A percentile compares a stretch with the other conserved stretches of the same genome.
phyloP scores from a whole-genome alignment of 805 yeast species.

The Candida argentea region DNA sequence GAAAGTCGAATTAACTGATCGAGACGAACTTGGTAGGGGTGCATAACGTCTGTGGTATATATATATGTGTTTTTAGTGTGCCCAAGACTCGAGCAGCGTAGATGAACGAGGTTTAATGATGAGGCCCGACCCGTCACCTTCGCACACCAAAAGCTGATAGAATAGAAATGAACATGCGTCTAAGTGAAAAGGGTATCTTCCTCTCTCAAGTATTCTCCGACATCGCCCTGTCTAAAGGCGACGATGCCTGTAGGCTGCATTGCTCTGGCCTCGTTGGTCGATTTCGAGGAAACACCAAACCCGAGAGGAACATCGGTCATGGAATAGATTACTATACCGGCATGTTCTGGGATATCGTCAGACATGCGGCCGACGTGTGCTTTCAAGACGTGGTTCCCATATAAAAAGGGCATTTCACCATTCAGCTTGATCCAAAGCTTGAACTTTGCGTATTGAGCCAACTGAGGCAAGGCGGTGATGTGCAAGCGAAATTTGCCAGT shows the following conservation, averaged over 20 bases:
- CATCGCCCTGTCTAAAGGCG: slow-evolving; percentile 94
- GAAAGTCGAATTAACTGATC: no score
- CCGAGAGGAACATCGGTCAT: slow-evolving; percentile 93
- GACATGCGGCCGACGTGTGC: slow-evolving; percentile 96
- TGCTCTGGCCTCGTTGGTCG: slow-evolving; percentile 78
- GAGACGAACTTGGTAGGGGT: no score
- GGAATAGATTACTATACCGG: slow-evolving; percentile 84
- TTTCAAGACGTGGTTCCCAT: slow-evolving; percentile 92
- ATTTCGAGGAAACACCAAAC: slow-evolving; percentile 89
- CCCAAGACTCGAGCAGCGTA: no score
- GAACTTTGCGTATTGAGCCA: slow-evolving; percentile 83
- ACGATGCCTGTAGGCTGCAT: slow-evolving; percentile 91
- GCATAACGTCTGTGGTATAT: no score
- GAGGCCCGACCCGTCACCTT: no score
- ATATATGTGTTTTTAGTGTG: no score
- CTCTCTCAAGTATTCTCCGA: slow-evolving; percentile 95
- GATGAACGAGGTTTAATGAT: no score
- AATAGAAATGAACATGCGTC: slow-evolving; percentile 2
- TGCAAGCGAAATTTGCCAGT: slow-evolving; percentile 94
- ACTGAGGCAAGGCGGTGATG: slow-evolving; percentile 76
- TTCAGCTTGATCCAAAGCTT: slow-evolving; percentile 94
- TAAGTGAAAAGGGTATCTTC: slow-evolving; percentile 91
- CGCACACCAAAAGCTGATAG: no score
- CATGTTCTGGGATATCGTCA: slow-evolving; percentile 96
- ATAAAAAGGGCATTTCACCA: slow-evolving; percentile 97